phyloP scores from a whole-genome alignment of 2,329 filamentous ascomycete genomes.

The Cladophialophora chaetospira region DNA sequence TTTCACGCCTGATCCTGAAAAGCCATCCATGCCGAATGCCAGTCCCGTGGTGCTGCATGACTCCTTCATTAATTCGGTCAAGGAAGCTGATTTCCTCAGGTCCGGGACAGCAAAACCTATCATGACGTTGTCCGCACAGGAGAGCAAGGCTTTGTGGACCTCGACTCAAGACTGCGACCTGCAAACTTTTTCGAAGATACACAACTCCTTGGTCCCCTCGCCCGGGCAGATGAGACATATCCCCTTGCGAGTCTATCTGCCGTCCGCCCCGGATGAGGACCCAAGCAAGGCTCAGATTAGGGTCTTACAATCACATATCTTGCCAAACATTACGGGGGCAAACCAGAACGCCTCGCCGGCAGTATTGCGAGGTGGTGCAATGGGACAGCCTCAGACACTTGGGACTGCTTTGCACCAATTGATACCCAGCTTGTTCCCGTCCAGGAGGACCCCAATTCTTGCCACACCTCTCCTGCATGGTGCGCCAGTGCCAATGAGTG shows the following conservation, averaged over 20 bases:
- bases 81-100: constrained; percentile 82
- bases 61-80: constrained; percentile 69
- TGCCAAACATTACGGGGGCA: constrained; percentile 46
- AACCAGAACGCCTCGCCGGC: constrained; percentile 26
- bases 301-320: constrained; percentile 74
- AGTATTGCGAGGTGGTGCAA: constrained; percentile 31
- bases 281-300: constrained; percentile 58
- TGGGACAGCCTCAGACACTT: constrained; percentile 65
- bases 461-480: constrained; percentile 87
- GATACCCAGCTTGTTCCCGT: constrained; percentile 83
- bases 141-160: constrained; percentile 81
- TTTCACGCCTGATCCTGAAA: constrained; percentile 42
- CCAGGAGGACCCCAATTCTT: constrained; percentile 77
- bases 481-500: constrained; percentile 74
- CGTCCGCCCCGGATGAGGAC: constrained; percentile 58
- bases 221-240: constrained; percentile 75
- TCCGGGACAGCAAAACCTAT: constrained; percentile 87
- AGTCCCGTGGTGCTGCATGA: constrained; percentile 66
- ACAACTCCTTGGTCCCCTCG: constrained; percentile 70
- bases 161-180: constrained; percentile 75
- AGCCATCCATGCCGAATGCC: constrained; percentile 62
- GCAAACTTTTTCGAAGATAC: constrained; percentile 69
- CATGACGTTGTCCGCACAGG: constrained; percentile 82
- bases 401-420: constrained; percentile 75
- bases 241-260: constrained; percentile 86